These are phyloP conservation scores for Verticillium dahliae DNA, from an alignment of 2,329 filamentous ascomycete species.

Conservation along the genomic window DNA sequence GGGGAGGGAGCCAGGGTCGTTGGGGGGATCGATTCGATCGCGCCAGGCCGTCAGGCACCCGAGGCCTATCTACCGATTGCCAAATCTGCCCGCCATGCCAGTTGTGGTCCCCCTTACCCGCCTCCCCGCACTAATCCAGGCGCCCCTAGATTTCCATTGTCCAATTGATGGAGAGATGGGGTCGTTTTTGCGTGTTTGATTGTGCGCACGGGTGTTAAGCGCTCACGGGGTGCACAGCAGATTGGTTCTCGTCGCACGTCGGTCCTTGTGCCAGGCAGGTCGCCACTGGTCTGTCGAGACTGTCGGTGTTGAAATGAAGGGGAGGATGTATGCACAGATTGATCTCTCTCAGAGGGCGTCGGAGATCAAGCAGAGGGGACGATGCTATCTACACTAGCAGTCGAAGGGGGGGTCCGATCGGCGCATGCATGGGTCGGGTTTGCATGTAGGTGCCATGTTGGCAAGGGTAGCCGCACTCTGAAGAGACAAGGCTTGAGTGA, in stretches of 20 bases:
- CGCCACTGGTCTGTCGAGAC: not conserved
- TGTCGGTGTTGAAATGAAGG: not conserved
- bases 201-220: not conserved
- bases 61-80: not conserved
- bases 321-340: not conserved
- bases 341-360: not conserved
- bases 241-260: not conserved
- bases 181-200: not conserved
- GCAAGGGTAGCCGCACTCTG: not conserved
- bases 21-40: not conserved
- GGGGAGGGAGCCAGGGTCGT: not conserved
- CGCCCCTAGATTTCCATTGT: not conserved
- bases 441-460: not conserved
- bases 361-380: no score
- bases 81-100: no score
- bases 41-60: not conserved
- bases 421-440: not conserved
- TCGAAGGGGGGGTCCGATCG: not conserved
- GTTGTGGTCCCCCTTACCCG: no score
- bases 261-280: not conserved
- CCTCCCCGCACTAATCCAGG: not conserved
- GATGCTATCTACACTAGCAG: not conserved
- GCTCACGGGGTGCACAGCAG: not conserved
- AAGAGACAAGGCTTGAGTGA: not conserved
- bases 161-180: not conserved